Percentiles rank a stretch among this genome's conserved stretches.
phyloP scores from a whole-genome alignment of 345 rosid species.

The Barbarea vulgaris region DNA sequence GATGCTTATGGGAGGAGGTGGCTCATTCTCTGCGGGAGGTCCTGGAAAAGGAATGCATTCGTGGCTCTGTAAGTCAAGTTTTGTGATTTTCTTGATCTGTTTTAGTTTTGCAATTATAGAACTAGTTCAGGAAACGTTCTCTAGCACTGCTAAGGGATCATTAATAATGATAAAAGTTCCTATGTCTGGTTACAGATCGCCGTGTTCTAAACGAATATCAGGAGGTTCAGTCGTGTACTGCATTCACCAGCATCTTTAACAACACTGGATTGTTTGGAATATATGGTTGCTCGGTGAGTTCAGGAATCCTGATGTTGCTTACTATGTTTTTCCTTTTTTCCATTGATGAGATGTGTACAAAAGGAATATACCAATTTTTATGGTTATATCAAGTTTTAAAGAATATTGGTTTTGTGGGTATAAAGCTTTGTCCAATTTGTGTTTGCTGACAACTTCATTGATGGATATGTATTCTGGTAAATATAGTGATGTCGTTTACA shows the following conservation, averaged over 20 bases:
- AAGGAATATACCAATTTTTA: background rate
- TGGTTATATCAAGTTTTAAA: background rate
- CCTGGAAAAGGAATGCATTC: slow-evolving; percentile 99
- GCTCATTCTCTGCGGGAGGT: slow-evolving; percentile 97
- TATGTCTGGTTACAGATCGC: slow-evolving; percentile 53
- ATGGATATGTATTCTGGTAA: background rate
- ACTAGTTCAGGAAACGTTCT: background rate
- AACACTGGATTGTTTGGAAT: slow-evolving; percentile 73
- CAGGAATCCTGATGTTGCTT: slow-evolving; percentile 5
- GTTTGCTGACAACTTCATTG: slow-evolving; percentile 8
- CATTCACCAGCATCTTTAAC: slow-evolving; percentile 74
- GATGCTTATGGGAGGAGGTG: slow-evolving; percentile 99
- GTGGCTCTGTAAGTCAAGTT: slow-evolving; percentile 70
- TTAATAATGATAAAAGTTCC: slow-evolving; percentile 8
- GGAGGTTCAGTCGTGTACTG: slow-evolving; percentile 68
- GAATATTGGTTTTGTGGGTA: background rate
- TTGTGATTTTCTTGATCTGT: background rate
- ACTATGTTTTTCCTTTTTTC: background rate
- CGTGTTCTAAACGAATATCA: slow-evolving; percentile 58
- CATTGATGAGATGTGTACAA: slow-evolving; percentile 1
- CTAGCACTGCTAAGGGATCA: background rate
- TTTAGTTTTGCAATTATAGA: background rate
- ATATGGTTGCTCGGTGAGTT: slow-evolving; percentile 69
- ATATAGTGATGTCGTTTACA: background rate
- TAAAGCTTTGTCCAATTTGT: slow-evolving; percentile 1